phyloP scores from a whole-genome alignment of 164 flowering plant species.

The Tinospora cordifolia region DNA sequence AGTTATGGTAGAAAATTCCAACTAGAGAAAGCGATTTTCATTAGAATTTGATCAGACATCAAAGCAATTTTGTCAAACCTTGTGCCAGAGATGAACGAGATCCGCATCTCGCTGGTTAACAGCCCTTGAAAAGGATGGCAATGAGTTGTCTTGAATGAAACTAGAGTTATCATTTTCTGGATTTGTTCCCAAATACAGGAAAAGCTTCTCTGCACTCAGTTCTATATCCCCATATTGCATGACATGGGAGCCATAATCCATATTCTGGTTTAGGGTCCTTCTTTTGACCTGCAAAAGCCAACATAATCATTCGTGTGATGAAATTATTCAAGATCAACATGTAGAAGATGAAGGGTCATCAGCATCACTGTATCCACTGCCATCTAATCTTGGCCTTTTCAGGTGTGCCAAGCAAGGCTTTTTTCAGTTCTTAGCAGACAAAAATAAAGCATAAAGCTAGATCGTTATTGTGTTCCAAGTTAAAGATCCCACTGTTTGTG shows the following conservation, averaged over 20 bases:
- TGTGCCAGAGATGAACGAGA: constrained; percentile 73
- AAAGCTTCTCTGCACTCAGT: constrained; percentile 42
- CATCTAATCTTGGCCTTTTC: neutral
- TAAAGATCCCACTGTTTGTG: neutral
- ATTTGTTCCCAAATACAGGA: constrained; percentile 62
- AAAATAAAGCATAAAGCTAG: neutral
- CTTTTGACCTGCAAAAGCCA: constrained; percentile 51
- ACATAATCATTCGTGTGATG: neutral
- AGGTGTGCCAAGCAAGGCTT: neutral
- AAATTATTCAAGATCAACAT: neutral
- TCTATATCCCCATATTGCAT: constrained; percentile 71
- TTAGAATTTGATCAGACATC: neutral
- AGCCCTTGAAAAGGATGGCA: constrained; percentile 33
- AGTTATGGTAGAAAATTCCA: neutral
- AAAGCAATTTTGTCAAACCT: constrained; percentile 34
- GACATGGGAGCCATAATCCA: constrained; percentile 66
- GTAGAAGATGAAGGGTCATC: neutral
- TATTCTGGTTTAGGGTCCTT: constrained; percentile 47
- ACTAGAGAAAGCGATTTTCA: neutral
- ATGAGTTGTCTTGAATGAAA: constrained; percentile 43
- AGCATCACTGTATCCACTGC: too few species aligned
- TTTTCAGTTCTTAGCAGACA: neutral
- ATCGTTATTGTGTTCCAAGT: neutral
- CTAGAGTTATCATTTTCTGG: constrained; percentile 67
- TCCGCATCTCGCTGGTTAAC: constrained; percentile 85